Evolutionary conservation across 257 asterid species (phyloP), one percentile per base, ranked within the genome.

Genomic region (Nicotiana sylvestris): DNA sequence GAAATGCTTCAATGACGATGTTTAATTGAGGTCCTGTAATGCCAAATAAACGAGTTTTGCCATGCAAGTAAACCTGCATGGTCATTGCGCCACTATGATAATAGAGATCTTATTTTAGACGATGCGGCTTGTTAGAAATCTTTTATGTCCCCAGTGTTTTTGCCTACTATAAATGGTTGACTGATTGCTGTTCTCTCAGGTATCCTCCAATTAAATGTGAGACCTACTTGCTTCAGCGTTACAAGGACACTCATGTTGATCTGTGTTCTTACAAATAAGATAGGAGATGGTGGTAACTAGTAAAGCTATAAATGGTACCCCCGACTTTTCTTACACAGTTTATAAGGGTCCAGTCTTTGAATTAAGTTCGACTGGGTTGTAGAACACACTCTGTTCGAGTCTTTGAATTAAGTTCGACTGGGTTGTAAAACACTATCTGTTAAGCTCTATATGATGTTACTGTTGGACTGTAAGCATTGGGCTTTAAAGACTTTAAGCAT

Each of bases 131-230:
- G 13, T 60, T n/a, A 64, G 6, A 58, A 43, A 66, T 60, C 56
- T 16, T 32, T n/a, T 60, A 33, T 35, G 70, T 46, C 18, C 56
- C 27, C 32, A 15, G 32, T 67, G 12, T 10, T 43, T 37, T 79
- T 74, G 3, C 39, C 10, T 30, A 29, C 15, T 43, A 57, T 27
- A 29, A 21, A 70, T 25, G 39, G 53, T 57, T 87, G 77, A 25
- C 37, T 49, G 18, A 76, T 70, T 9, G 57, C 80, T 83, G 66
- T 25, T 56, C 79, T 87, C 51, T 35, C 87, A 95, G 98, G 89
- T 95, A 84, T 85, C 91, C 92, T 84, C 95, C 99, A 15, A 83
- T 95, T 76, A 92, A 83, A 84, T 86, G 88, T 68, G 87, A 87
- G 85, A 91, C 88, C 80, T 91, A 95, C 87, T 3, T 95, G 89